These are phyloP conservation scores for Dentipellis sp. DNA, from an alignment of 768 basidiomycete genomes.

Conservation along the genomic window DNA sequence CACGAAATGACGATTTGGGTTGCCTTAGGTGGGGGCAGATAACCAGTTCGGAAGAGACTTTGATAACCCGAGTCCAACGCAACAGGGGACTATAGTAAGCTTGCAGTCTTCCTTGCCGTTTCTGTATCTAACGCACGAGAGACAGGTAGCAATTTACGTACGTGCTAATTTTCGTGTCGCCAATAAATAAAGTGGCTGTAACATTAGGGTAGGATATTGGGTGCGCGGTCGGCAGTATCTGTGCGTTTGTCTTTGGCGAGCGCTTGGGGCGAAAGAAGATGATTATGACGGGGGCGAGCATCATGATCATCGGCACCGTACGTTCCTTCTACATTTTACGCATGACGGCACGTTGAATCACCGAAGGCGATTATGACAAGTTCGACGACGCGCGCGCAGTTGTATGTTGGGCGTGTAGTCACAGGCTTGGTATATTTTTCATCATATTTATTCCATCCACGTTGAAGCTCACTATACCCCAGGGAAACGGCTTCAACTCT, in stretches of 20 bases:
- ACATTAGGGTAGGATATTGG: neutral
- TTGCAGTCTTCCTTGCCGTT: neutral
- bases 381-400: neutral
- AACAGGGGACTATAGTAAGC: constrained; percentile 30
- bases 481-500: constrained; percentile 24
- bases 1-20: too few species aligned
- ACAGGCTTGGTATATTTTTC: neutral
- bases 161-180: neutral
- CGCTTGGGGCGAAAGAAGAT: neutral
- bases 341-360: neutral
- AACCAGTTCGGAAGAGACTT: constrained; percentile 32
- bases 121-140: too few species aligned
- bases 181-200: too few species aligned
- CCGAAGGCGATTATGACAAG: neutral
- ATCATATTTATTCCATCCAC: too few species aligned
- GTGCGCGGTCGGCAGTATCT: neutral
- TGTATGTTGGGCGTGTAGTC: neutral
- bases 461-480: neutral
- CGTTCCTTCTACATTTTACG: neutral
- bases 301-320: neutral
- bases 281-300: neutral
- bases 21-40: constrained; percentile 28
- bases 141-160: neutral
- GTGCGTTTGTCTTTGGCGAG: neutral
- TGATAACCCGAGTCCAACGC: constrained; percentile 26